These are phyloP conservation scores for Aspergillus sp. DNA, from an alignment of 2,329 filamentous ascomycete genomes.

Conservation along the genomic window DNA sequence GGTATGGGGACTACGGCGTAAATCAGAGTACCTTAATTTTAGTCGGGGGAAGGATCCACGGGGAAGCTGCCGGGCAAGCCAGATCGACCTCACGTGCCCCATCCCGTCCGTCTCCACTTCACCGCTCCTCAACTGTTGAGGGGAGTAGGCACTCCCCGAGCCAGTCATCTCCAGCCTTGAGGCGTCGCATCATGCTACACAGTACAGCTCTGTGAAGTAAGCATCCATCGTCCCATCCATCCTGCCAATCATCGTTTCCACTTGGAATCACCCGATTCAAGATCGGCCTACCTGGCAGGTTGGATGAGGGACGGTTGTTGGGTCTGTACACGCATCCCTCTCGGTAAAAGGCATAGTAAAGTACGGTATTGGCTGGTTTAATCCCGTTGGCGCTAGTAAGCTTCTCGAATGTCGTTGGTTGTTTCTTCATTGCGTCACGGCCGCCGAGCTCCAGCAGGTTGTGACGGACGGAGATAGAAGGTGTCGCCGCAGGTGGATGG, in stretches of 20 bases:
- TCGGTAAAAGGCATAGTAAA: background rate
- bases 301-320: background rate
- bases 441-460: background rate
- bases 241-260: constrained; percentile 2
- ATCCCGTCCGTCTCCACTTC: constrained; percentile 12
- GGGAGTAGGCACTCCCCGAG: background rate
- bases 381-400: constrained; percentile 4
- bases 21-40: constrained; percentile 12
- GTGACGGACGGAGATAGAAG: constrained; percentile 2
- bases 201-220: background rate
- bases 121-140: constrained; percentile 27
- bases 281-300: background rate
- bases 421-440: constrained; percentile 9
- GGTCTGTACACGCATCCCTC: constrained; percentile 5
- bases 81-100: constrained; percentile 19
- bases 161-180: background rate
- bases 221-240: background rate
- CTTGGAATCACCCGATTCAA: constrained; percentile 1
- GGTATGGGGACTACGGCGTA: constrained; percentile 11
- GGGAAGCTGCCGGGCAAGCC: constrained; percentile 15
- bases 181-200: constrained; percentile 1
- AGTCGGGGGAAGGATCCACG: constrained; percentile 8
- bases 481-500: background rate
- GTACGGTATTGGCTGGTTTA: constrained; percentile 3
- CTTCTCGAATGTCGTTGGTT: constrained; percentile 10